phyloP scores from a whole-genome alignment of 2,329 filamentous ascomycete species.

The Fusarium pininemorale region DNA sequence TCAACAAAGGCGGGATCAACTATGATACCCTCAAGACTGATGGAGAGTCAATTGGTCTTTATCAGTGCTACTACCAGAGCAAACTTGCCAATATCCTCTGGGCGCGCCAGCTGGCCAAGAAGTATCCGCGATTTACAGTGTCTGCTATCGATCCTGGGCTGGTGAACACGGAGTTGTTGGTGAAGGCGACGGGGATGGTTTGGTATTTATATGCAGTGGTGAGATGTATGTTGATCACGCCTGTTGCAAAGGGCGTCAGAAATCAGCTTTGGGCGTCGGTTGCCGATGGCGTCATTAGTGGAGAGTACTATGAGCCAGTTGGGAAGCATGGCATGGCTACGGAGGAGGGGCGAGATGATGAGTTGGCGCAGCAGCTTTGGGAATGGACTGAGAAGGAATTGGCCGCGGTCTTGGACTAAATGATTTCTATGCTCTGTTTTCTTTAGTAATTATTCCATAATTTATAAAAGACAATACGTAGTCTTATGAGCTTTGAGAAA shows the following conservation, averaged over 20 bases:
- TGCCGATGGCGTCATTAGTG: not conserved
- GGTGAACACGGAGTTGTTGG: not conserved
- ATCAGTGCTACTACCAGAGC: not conserved
- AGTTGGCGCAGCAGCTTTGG: not conserved
- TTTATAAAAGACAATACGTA: too few species aligned
- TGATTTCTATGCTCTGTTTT: too few species aligned
- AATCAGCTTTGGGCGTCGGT: not conserved
- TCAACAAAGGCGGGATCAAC: not conserved
- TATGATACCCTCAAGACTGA: not conserved
- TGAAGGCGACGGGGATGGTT: not conserved
- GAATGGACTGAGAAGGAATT: not conserved
- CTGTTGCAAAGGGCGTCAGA: not conserved
- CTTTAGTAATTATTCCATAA: too few species aligned
- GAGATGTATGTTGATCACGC: not conserved
- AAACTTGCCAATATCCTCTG: not conserved
- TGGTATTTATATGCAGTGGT: not conserved
- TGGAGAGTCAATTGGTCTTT: not conserved
- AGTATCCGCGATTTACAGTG: not conserved
- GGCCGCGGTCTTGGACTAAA: accelerated
- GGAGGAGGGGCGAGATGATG: not conserved
- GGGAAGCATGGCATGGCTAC: not conserved
- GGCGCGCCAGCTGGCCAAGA: not conserved
- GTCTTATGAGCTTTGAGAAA: too few species aligned
- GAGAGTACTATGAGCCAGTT: not conserved
- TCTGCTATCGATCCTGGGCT: not conserved